Conservation (phyloP, 345 rosid species). For the sweet orange (Citrus sinensis) region DNA sequence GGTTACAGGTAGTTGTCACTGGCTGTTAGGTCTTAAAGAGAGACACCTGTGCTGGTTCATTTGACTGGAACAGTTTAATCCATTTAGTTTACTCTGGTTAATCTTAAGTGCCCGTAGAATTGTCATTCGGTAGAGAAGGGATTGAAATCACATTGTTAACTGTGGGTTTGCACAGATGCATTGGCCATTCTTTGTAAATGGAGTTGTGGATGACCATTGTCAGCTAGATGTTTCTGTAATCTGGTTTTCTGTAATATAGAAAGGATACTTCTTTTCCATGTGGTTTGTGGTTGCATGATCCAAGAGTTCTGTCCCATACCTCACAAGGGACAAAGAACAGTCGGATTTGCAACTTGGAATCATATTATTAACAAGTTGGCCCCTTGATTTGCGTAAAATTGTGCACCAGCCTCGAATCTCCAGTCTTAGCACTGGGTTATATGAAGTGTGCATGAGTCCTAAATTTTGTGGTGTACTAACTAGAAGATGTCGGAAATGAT, state of each 20-base stretch:
- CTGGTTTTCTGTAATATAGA: neutral
- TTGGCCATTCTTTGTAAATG: slow-evolving; percentile 25
- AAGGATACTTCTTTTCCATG: neutral
- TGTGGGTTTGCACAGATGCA: neutral
- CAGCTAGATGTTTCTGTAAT: neutral
- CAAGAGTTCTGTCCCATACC: no score
- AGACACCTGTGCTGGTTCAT: neutral
- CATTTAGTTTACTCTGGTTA: neutral
- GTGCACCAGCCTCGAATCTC: neutral
- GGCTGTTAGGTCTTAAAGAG: neutral
- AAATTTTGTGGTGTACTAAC: neutral
- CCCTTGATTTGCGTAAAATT: no score
- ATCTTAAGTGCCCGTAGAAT: neutral
- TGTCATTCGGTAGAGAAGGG: neutral
- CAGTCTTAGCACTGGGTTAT: neutral
- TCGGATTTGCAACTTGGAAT: neutral
- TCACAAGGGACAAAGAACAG: no score
- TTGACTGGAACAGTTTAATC: neutral
- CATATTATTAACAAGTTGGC: no score
- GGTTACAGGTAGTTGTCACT: slow-evolving; percentile 2
- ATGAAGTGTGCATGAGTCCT: neutral
- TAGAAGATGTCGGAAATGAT: neutral
- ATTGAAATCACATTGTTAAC: neutral
- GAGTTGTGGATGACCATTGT: slow-evolving; percentile 1
- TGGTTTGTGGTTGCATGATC: no score